phyloP scores from a whole-genome alignment of 164 flowering plant species.

The Stephania cephalantha region DNA sequence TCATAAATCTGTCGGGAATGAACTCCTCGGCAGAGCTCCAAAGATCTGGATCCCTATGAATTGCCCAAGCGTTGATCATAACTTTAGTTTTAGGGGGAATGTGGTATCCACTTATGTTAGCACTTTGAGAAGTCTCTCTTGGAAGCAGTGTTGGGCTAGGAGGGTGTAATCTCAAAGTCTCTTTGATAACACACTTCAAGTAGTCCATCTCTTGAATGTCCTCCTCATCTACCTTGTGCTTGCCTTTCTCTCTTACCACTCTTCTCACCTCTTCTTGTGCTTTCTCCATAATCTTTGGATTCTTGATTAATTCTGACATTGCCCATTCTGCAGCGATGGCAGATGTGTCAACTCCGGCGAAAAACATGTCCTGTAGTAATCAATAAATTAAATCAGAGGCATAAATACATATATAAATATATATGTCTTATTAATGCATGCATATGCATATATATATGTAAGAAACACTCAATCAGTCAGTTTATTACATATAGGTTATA shows the following conservation, averaged over 20 bases:
- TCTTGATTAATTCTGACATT: conserved; percentile 17
- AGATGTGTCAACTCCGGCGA: conserved; percentile 18
- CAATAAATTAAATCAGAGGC: background rate
- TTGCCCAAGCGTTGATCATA: background rate
- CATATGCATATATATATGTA: too few species aligned
- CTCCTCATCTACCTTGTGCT: too few species aligned
- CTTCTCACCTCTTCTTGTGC: background rate
- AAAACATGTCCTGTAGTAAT: conserved; percentile 15
- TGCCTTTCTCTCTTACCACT: too few species aligned
- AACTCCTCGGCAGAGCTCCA: conserved; percentile 15
- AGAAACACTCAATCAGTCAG: too few species aligned
- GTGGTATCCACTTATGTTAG: conserved; percentile 17
- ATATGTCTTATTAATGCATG: too few species aligned
- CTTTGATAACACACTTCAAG: conserved; percentile 21
- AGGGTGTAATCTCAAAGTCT: conserved; percentile 21
- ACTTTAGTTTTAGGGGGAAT: conserved; percentile 16
- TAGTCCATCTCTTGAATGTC: too few species aligned
- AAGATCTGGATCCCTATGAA: background rate
- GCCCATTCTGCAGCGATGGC: conserved; percentile 13
- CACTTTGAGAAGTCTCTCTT: conserved; percentile 8
- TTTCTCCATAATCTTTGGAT: conserved; percentile 17
- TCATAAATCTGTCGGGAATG: conserved; percentile 17
- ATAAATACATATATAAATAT: too few species aligned
- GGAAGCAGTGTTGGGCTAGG: conserved; percentile 21
- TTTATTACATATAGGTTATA: too few species aligned